phyloP scores from a whole-genome alignment of 2,329 filamentous ascomycete genomes.

The Alternaria sp. region DNA sequence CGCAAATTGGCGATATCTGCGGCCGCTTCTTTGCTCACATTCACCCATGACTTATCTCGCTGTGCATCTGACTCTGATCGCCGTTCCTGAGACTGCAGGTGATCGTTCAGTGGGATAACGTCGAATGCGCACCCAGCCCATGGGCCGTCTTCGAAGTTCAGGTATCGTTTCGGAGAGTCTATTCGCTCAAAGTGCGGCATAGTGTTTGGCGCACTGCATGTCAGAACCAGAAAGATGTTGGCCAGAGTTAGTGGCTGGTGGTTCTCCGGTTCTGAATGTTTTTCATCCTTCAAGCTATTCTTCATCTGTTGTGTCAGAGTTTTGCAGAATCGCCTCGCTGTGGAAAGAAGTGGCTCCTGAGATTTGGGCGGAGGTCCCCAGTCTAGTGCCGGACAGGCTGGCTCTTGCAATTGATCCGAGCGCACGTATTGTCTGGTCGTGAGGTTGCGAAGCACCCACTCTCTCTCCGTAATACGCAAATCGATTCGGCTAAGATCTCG shows the following conservation, averaged over 20 bases:
- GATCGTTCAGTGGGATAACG: slow-evolving; percentile 17
- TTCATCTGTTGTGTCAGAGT: background rate
- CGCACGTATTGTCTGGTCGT: slow-evolving; percentile 25
- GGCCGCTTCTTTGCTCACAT: slow-evolving; percentile 19
- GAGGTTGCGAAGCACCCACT: slow-evolving; percentile 26
- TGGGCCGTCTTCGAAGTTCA: slow-evolving; percentile 14
- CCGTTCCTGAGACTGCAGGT: background rate
- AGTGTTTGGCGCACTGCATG: slow-evolving; percentile 1
- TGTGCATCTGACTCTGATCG: background rate
- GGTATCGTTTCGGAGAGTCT: background rate
- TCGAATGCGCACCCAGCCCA: slow-evolving; percentile 26
- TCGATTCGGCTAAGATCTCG: slow-evolving; percentile 15
- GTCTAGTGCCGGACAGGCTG: background rate
- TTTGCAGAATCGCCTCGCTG: background rate
- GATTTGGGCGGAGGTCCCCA: background rate
- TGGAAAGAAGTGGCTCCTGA: background rate
- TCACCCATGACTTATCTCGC: slow-evolving; percentile 1
- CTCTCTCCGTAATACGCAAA: slow-evolving; percentile 15
- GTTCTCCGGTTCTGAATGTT: background rate
- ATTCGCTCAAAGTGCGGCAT: too few species aligned
- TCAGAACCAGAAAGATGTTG: slow-evolving; percentile 18
- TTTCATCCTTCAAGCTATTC: background rate
- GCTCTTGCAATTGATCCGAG: slow-evolving; percentile 18
- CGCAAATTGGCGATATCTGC: slow-evolving; percentile 20
- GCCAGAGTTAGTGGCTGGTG: slow-evolving; percentile 15